A percentile compares a stretch with the other conserved stretches of the same genome.
These are phyloP conservation scores for Camellia japonica DNA, from an alignment of 148 eudicot species.

Conservation along the genomic window DNA sequence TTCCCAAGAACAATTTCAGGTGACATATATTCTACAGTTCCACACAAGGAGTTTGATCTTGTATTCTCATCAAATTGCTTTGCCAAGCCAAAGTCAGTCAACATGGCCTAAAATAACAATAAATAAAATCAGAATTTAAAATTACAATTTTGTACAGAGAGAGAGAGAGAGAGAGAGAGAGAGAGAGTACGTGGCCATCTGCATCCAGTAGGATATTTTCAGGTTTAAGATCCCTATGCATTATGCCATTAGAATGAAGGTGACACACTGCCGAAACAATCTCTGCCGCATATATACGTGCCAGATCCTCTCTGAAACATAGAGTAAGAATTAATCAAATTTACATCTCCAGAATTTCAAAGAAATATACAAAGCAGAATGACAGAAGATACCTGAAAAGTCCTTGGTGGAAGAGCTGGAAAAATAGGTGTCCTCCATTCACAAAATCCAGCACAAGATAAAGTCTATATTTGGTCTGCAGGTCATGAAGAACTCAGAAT, in stretches of 20 bases:
- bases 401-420: conserved; percentile 79
- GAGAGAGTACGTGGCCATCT: conserved; percentile 76
- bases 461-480: conserved; percentile 87
- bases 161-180: conserved; percentile 15
- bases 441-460: conserved; percentile 86
- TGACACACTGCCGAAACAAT: conserved; percentile 93
- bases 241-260: conserved; percentile 84
- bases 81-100: conserved; percentile 89
- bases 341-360: not conserved
- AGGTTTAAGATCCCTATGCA: conserved; percentile 98
- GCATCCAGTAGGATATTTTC: conserved; percentile 91
- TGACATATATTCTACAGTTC: conserved; percentile 89
- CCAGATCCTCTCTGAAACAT: conserved; percentile 87
- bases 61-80: conserved; percentile 70
- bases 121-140: not conserved
- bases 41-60: conserved; percentile 81
- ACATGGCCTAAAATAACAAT: conserved; percentile 51
- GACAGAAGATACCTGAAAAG: conserved; percentile 53
- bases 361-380: not conserved
- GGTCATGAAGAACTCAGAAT: conserved; percentile 8
- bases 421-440: conserved; percentile 92
- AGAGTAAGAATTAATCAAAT: conserved; percentile 3
- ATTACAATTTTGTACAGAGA: not conserved
- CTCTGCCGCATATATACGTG: conserved; percentile 85
- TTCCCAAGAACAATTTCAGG: conserved; percentile 88